Conservation (phyloP, 2,329 filamentous ascomycete genomes). For the Laburnicola sp. region DNA sequence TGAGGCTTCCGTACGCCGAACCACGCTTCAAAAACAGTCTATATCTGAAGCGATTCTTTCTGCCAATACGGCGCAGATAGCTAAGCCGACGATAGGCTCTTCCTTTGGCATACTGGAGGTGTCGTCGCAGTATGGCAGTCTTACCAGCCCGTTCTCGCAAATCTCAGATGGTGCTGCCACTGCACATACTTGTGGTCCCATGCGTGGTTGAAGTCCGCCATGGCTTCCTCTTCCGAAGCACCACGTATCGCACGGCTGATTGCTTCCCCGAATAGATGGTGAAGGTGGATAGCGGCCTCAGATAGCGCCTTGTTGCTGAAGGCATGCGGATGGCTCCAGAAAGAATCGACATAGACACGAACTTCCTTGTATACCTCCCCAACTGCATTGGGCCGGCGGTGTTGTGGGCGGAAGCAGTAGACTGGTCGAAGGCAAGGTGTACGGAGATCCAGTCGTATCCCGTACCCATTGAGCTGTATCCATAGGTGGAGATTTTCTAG, state of each 20-base stretch:
- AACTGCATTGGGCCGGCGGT: no score
- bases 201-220: slow-evolving; percentile 28
- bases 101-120: no score
- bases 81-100: no score
- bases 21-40: no score
- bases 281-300: slow-evolving; percentile 26
- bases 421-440: slow-evolving; percentile 32
- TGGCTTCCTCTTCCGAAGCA: slow-evolving; percentile 30
- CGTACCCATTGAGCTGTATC: slow-evolving; percentile 20
- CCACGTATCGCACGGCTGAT: slow-evolving; percentile 33
- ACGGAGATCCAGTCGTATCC: slow-evolving; percentile 26
- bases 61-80: no score
- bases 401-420: slow-evolving; percentile 30
- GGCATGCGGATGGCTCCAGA: slow-evolving; percentile 8
- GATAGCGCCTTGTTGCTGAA: slow-evolving; percentile 16
- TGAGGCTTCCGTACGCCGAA: no score
- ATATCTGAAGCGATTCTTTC: no score
- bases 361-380: slow-evolving; percentile 13
- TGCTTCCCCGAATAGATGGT: slow-evolving; percentile 32
- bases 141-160: slow-evolving; percentile 8
- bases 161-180: slow-evolving; percentile 16
- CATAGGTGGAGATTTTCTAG: slow-evolving; percentile 30
- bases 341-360: slow-evolving; percentile 19
- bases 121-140: no score
- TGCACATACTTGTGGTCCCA: slow-evolving; percentile 24